These are phyloP conservation scores for Aechmea fasciata DNA, from an alignment of 176 grass and related monocot species.

Conservation along the genomic window DNA sequence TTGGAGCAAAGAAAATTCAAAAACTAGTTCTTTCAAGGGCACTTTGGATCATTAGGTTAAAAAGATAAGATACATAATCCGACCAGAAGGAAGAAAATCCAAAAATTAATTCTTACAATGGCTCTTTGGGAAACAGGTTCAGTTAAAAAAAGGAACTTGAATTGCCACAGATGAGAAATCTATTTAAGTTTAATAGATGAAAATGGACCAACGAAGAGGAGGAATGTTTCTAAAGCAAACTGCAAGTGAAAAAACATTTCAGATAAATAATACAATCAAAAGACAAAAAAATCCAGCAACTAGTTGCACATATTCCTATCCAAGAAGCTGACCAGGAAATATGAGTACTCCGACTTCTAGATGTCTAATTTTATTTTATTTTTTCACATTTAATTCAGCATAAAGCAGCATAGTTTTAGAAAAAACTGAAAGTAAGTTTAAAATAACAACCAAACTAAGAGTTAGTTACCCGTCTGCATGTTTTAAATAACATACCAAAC, in stretches of 20 bases:
- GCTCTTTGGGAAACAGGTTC: no score
- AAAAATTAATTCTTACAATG: no score
- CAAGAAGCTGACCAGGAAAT: slow-evolving; percentile 8
- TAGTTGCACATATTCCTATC: slow-evolving; percentile 17
- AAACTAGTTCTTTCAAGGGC: not conserved
- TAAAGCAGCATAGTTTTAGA: slow-evolving; percentile 1
- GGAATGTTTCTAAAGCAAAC: no score
- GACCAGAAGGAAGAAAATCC: not conserved
- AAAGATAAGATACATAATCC: not conserved
- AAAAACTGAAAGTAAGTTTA: not conserved
- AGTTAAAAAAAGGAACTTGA: no score
- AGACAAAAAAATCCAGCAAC: slow-evolving; percentile 15
- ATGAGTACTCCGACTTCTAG: not conserved
- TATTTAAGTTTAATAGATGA: no score
- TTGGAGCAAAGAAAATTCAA: not conserved
- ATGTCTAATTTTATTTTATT: no score
- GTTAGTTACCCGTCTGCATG: no score
- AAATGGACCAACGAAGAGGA: no score
- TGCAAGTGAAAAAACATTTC: no score
- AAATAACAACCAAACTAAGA: no score
- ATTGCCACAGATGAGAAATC: no score
- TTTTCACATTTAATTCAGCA: no score
- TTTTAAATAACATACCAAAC: not conserved
- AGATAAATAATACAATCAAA: not conserved
- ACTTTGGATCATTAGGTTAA: not conserved